A percentile compares a stretch with the other conserved stretches of the same genome.
These are phyloP conservation scores for Fusarium lateritium DNA, from an alignment of 2,329 filamentous ascomycete genomes.

Conservation along the genomic window DNA sequence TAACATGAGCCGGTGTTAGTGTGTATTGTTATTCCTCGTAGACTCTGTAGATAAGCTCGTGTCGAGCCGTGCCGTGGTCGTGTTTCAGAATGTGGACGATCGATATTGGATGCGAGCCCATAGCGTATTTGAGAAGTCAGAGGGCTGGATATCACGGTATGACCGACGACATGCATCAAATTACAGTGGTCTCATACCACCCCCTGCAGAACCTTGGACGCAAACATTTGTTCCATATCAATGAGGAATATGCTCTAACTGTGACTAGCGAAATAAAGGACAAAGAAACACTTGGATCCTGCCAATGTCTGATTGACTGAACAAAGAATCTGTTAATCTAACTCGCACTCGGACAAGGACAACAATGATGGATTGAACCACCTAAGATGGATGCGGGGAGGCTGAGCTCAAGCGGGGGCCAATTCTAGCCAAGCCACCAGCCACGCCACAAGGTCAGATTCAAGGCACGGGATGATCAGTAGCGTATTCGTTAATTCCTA, in stretches of 20 bases:
- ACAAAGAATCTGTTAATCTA: background rate
- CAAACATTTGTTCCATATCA: background rate
- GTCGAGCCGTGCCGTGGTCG: background rate
- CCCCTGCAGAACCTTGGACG: conserved; percentile 1
- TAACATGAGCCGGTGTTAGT: background rate
- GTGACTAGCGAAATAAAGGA: background rate
- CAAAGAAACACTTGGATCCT: background rate
- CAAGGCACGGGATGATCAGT: conserved; percentile 9
- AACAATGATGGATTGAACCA: conserved; percentile 5
- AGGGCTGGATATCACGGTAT: conserved; percentile 2
- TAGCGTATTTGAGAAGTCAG: background rate
- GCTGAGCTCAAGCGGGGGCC: conserved; percentile 28
- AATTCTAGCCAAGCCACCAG: conserved; percentile 35
- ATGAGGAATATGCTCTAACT: too few relatives aligned
- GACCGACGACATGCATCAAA: conserved; percentile 5
- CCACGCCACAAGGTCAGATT: conserved; percentile 34
- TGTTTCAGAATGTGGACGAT: background rate
- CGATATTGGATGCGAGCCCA: background rate
- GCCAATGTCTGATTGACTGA: background rate
- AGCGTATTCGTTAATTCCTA: conserved; percentile 17
- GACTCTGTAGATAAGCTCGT: background rate
- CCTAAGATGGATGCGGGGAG: conserved; percentile 27
- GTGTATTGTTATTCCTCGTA: background rate
- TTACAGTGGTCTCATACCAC: background rate
- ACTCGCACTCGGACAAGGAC: background rate